Base-by-base conservation (phyloP, 2,329 filamentous ascomycete species). In the Pseudogymnoascus sp. region DNA sequence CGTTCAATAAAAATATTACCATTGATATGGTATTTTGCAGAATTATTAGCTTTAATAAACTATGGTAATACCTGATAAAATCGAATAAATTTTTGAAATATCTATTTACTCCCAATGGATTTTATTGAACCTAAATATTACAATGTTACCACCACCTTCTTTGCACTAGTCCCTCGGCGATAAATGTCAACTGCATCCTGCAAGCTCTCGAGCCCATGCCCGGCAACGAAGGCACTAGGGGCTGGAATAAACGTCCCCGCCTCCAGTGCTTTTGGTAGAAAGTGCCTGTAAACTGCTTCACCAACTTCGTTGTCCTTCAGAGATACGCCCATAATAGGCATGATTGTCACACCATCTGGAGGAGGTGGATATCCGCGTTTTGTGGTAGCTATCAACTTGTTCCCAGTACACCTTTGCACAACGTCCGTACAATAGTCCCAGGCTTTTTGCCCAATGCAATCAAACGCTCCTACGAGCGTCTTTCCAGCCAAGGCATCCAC, bases 131-230 rank as follows among this genome's bases (percentile, higher is more conserved):
- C 12, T 12, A n/a, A 4, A 11, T 16, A 12, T 60, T 18, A 39
- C 8, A 65, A 59, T 20, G 28, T 16, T 14, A 78, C 73, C 11
- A 78, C 74, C 6, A 77, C 35, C 66, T 78, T 79, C 64, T 70
- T 69, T 2, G 72, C 75, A 8, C 74, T 75, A 4, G 77, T 72
- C 0, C 76, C 75, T 59, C 71, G 68, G 33, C 61, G 68, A 9
- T 70, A 63, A 0, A 70, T 14, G 62, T 77, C 74, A 22, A 78
- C 60, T 2, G 69, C 77, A 8, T 69, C 70, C 59, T 79, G 75
- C 1, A 78, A 64, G 33, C 65, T 68, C 39, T 76, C 75, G 18
- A 79, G 63, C 3, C 77, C 77, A 5, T 73, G 69, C 1, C 77
- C 77, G 1, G 74, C 72, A 30, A 79, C 67, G 22, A 69, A 25